Conservation (phyloP, 305 asterid species). For the Solanum hybrid region DNA sequence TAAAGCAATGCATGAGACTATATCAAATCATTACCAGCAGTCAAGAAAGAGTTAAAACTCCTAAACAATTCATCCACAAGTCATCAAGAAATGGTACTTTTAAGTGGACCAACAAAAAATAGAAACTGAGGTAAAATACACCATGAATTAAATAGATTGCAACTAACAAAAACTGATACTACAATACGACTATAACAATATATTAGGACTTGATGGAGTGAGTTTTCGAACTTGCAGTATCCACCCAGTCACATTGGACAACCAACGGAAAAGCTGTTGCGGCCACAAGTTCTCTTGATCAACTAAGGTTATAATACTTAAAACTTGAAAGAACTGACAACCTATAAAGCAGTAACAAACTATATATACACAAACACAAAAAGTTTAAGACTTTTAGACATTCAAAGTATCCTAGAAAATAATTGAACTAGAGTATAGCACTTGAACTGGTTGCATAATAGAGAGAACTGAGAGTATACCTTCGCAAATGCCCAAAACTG, state of each 20-base stretch:
- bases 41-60: neutral
- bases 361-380: conserved; percentile 6
- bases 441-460: conserved; percentile 40
- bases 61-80: neutral
- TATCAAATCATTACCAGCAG: neutral
- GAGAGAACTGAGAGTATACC: conserved; percentile 83
- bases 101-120: neutral
- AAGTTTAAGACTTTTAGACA: conserved; percentile 14
- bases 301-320: neutral
- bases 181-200: neutral
- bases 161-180: neutral
- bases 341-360: conserved; percentile 8
- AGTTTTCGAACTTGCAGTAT: neutral
- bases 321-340: conserved; percentile 9
- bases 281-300: neutral
- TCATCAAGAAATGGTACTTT: neutral
- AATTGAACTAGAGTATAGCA: conserved; percentile 29
- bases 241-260: neutral
- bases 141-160: neutral
- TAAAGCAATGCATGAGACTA: neutral
- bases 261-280: neutral
- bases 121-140: neutral
- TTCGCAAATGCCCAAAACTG: conserved; percentile 99
- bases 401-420: conserved; percentile 27
- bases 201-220: neutral